Evolutionary conservation across 148 eudicot species (phyloP).

Genomic region (Silene latifolia): DNA sequence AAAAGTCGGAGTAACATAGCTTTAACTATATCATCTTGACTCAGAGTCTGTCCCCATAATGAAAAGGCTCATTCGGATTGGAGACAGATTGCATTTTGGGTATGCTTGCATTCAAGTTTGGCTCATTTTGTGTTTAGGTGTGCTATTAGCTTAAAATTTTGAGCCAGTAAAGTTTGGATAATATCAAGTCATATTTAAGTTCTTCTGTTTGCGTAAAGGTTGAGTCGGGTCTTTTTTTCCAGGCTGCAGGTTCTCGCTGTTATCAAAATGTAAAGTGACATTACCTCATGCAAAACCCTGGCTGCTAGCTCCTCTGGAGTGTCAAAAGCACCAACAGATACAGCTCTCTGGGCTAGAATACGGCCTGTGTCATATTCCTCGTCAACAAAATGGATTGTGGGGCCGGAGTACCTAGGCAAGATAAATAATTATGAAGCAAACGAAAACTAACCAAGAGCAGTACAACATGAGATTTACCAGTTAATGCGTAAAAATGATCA

Average conservation of each 20-base stretch:
- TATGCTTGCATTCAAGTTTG: too few species aligned
- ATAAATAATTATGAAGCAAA: not conserved
- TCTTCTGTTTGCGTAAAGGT: too few species aligned
- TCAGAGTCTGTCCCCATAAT: too few species aligned
- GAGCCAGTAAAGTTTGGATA: not conserved
- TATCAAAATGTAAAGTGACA: not conserved
- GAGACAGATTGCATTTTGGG: too few species aligned
- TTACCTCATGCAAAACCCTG: conserved; percentile 79
- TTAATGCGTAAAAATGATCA: not conserved
- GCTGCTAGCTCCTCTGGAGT: conserved; percentile 71
- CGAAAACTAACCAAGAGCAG: not conserved
- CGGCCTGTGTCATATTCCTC: conserved; percentile 88
- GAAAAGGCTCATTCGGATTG: too few species aligned
- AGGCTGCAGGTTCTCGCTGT: not conserved
- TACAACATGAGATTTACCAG: not conserved
- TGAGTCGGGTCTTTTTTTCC: not conserved
- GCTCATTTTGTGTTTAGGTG: too few species aligned
- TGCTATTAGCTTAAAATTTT: too few species aligned
- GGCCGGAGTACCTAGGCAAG: conserved; percentile 63
- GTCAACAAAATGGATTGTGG: conserved; percentile 78
- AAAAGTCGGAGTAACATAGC: too few species aligned
- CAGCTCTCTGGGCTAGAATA: conserved; percentile 75
- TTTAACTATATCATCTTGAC: too few species aligned
- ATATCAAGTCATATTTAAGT: not conserved
- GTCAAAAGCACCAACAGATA: conserved; percentile 66